Percentiles rank a stretch among this genome's conserved stretches.
These are phyloP conservation scores for Inga leiocalycina DNA, from an alignment of 306 rosid species.

Conservation along the genomic window DNA sequence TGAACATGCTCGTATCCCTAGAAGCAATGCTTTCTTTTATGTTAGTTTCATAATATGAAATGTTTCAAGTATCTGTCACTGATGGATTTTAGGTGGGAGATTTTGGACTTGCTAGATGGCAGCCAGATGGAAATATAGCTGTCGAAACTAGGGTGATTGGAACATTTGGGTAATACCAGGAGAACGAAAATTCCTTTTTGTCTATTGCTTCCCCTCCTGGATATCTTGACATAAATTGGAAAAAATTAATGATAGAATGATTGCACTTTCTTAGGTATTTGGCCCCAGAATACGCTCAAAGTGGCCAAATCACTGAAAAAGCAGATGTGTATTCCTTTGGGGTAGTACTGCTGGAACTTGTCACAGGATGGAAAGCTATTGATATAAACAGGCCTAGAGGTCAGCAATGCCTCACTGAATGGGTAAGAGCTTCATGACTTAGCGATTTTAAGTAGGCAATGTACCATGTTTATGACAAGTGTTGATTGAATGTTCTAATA, in stretches of 20 bases:
- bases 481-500: neutral
- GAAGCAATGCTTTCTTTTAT: conserved; percentile 15
- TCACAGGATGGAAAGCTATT: conserved; percentile 87
- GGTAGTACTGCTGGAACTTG: conserved; percentile 85
- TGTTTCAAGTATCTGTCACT: conserved; percentile 28
- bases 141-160: conserved; percentile 96
- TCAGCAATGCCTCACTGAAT: conserved; percentile 94
- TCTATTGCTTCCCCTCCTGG: neutral
- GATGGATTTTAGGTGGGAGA: conserved; percentile 86
- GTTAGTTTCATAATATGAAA: conserved; percentile 16
- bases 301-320: conserved; percentile 96
- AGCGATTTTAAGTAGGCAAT: neutral
- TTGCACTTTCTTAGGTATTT: conserved; percentile 59
- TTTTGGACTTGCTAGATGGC: conserved; percentile 99
- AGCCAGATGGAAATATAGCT: conserved; percentile 88
- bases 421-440: conserved; percentile 56
- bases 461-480: neutral
- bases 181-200: conserved; percentile 5
- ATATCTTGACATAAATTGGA: conserved; percentile 6
- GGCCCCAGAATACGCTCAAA: conserved; percentile 97
- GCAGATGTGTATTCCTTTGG: conserved; percentile 97
- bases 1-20: neutral
- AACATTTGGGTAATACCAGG: conserved; percentile 73
- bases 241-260: conserved; percentile 22
- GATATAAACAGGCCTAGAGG: conserved; percentile 84